Evolutionary conservation across 495 filamentous ascomycete genomes (phyloP).

Genomic region (Hypoxylon rickii): DNA sequence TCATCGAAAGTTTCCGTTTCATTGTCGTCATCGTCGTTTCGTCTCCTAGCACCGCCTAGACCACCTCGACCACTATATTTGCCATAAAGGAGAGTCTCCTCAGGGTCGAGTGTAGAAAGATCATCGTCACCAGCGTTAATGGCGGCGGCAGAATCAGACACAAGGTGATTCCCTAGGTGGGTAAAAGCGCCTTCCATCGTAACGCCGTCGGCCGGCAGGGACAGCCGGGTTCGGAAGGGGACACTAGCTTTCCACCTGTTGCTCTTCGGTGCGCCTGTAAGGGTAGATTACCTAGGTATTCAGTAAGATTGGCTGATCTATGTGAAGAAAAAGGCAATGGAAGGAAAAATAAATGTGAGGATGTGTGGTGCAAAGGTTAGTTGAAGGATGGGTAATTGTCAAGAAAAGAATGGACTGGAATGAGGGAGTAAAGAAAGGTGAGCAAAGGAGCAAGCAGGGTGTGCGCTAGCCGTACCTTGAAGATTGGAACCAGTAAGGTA

Average conservation of each 20-base stretch:
- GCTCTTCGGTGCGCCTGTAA: conserved; percentile 9
- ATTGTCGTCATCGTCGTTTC: conserved; percentile 82
- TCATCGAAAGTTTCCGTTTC: conserved; percentile 86
- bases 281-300: too few relatives aligned
- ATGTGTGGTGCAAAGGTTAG: background rate
- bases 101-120: conserved; percentile 69
- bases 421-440: conserved; percentile 1
- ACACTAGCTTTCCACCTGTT: conserved; percentile 13
- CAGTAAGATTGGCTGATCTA: background rate
- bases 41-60: conserved; percentile 54
- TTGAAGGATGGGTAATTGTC: background rate
- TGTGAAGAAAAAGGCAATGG: too few relatives aligned
- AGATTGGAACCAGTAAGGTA: too few relatives aligned
- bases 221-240: conserved; percentile 13
- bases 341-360: too few relatives aligned
- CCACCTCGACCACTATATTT: conserved; percentile 64
- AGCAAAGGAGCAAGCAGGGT: background rate
- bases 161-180: conserved; percentile 80
- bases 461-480: too few relatives aligned
- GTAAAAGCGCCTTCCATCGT: conserved; percentile 85
- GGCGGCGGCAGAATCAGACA: conserved; percentile 70
- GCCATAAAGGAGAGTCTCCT: conserved; percentile 74
- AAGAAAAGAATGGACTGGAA: background rate
- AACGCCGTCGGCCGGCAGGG: conserved; percentile 28
- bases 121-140: conserved; percentile 75